Evolutionary conservation across 2,329 filamentous ascomycete species (phyloP), one percentile per base, ranked within the genome.

Genomic region (Xylariaceae sp.): DNA sequence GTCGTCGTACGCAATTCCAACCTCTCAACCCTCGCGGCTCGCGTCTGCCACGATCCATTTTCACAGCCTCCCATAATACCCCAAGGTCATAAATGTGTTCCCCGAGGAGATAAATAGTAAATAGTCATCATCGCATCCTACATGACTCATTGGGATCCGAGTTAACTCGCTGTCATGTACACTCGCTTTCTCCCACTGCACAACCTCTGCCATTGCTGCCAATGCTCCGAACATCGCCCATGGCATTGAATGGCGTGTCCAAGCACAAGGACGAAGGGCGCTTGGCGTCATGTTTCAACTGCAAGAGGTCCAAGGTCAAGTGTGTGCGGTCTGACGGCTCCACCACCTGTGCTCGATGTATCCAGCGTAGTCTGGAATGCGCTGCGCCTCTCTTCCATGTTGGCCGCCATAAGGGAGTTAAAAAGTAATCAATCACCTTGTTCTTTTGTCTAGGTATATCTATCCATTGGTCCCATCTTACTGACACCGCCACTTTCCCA

Each of bases 361-460:
- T 64, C 3, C 69, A 71, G 60, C 69, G 71, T 56, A 65, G 66
- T 7, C 69, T 73, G 11, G 84, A 89, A 60, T 90, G 88, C 70
- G 76, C 88, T 4, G 83, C 88, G 2, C 87, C 82, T n/a, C 82
- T 82, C n/a, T 89, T 89, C 69, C 87, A 89, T 62, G 81, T 89
- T 3, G 88, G 88, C 6, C 78, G 88, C 53, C 87, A 89, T 69
- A 90, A 90, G 69, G 88, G 88, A 18, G 87, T 90, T 61, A 90
- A 90, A 72, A 90, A 90, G 88, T 88, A 74, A 73, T 18, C 42
- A 23, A 5, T 56, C 37, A 54, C 2, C 54, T 35, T 57, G 51
- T 66, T 23, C 15, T 6, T 10, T 11, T 39, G 17, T 18, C 37
- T 15, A 53, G 13, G 9, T 45, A 23, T 52, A n/a, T 2, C 6